Conservation (phyloP, 2,329 filamentous ascomycete genomes). For the Aspergillus sergii region DNA sequence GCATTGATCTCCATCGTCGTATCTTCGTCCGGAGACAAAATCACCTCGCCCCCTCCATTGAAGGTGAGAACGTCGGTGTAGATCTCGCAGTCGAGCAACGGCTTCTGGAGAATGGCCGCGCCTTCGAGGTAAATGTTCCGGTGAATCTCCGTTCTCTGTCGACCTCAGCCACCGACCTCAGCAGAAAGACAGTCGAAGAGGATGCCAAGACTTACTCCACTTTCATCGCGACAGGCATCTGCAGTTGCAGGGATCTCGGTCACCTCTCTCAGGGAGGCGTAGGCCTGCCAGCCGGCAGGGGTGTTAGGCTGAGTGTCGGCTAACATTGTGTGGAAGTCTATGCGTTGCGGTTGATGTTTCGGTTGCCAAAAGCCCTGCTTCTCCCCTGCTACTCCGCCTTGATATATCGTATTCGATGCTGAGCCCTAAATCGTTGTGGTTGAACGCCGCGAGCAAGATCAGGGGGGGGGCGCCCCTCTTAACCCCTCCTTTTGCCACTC, state of each 20-base stretch:
- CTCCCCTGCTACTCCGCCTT: no score
- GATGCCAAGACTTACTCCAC: background rate
- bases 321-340: background rate
- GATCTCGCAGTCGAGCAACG: background rate
- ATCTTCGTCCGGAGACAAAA: background rate
- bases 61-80: conserved; percentile 6
- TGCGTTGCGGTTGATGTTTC: no score
- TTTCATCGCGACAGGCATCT: background rate
- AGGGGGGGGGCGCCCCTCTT: background rate
- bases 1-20: background rate
- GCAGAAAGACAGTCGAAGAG: background rate
- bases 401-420: no score
- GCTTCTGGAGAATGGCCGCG: background rate
- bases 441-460: no score
- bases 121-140: background rate
- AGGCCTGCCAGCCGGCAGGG: background rate
- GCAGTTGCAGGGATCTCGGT: no score
- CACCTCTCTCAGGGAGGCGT: background rate
- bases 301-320: background rate
- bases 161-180: background rate
- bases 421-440: no score
- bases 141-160: background rate
- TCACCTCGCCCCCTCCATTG: background rate
- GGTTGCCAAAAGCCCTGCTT: no score
- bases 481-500: background rate